Conservation (phyloP, 768 basidiomycete species). For the Naganishia antarctica region DNA sequence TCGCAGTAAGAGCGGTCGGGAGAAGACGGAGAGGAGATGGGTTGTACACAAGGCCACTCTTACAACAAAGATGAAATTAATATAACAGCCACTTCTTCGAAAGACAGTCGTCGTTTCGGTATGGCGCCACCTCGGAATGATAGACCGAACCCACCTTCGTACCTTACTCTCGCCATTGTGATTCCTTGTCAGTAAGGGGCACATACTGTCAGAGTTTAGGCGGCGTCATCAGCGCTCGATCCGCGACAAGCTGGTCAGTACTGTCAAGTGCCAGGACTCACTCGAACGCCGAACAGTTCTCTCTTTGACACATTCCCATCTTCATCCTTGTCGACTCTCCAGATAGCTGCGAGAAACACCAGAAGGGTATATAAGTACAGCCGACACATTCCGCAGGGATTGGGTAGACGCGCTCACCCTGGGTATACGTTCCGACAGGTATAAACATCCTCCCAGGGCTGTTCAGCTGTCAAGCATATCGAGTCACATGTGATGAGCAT, state of each 20-base stretch:
- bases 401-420: slow-evolving; percentile 43
- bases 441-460: slow-evolving; percentile 70
- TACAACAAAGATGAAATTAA: too few species aligned
- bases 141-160: neutral
- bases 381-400: too few species aligned
- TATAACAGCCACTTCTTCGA: too few species aligned
- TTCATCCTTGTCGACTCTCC: slow-evolving; percentile 72
- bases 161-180: slow-evolving; percentile 35
- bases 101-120: too few species aligned
- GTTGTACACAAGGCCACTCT: too few species aligned
- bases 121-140: too few species aligned
- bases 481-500: neutral
- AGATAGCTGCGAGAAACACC: slow-evolving; percentile 52
- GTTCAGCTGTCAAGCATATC: neutral
- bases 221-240: too few species aligned
- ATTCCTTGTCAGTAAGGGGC: slow-evolving; percentile 45
- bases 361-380: neutral
- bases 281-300: slow-evolving; percentile 74
- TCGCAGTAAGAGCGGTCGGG: too few species aligned
- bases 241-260: too few species aligned
- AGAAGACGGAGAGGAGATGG: too few species aligned
- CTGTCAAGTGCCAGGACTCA: slow-evolving; percentile 50
- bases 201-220: too few species aligned
- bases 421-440: slow-evolving; percentile 65
- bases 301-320: slow-evolving; percentile 63